Conservation (phyloP, 257 asterid genomes). For the Anisodus tanguticus region DNA sequence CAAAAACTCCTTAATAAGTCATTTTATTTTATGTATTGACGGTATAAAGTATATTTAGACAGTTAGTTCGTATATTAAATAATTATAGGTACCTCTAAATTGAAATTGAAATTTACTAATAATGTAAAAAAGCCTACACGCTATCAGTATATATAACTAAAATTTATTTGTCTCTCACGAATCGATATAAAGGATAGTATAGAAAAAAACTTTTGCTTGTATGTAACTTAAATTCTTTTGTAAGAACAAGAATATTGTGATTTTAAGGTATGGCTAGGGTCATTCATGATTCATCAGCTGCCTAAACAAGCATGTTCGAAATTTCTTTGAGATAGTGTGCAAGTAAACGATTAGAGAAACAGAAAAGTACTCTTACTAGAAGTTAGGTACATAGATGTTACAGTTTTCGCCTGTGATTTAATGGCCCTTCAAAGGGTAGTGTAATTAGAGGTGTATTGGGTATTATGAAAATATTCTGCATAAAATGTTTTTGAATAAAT, state of each 20-base stretch:
- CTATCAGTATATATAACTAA: no score
- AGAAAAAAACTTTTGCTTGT: neutral
- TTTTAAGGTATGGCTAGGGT: slow-evolving; percentile 1
- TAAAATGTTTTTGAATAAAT: neutral
- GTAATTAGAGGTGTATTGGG: slow-evolving; percentile 18
- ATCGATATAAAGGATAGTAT: no score
- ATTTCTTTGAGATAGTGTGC: slow-evolving; percentile 27
- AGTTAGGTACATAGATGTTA: neutral
- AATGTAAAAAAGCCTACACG: no score
- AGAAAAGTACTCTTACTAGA: slow-evolving; percentile 14
- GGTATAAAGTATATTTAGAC: neutral
- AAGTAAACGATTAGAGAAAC: slow-evolving; percentile 15
- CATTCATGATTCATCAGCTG: slow-evolving; percentile 23
- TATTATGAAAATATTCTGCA: neutral
- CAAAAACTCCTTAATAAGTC: neutral
- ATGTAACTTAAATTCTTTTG: neutral
- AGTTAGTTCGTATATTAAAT: no score
- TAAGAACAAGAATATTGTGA: neutral
- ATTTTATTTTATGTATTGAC: neutral
- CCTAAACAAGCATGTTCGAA: slow-evolving; percentile 19
- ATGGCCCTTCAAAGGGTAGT: neutral
- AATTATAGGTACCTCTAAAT: no score
- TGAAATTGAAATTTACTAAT: no score
- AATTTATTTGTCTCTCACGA: neutral
- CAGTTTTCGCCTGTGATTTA: neutral